Evolutionary conservation across 2,329 filamentous ascomycete species (phyloP).

Genomic region (Westerdykella sp.): DNA sequence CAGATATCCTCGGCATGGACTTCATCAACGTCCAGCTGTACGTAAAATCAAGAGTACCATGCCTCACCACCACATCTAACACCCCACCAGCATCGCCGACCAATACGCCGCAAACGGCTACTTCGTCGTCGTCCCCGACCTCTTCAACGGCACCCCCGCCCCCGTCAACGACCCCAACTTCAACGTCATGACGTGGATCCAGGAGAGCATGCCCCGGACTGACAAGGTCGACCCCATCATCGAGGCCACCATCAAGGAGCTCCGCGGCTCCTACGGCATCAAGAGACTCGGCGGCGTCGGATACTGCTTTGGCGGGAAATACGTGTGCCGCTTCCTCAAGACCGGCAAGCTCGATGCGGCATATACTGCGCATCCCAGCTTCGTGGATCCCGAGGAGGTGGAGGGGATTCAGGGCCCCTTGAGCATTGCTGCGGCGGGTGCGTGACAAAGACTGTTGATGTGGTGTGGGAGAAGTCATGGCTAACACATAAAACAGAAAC

Average conservation of each 20-base stretch:
- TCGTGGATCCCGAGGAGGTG: conserved; percentile 59
- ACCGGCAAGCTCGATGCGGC: conserved; percentile 59
- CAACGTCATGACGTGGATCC: conserved; percentile 48
- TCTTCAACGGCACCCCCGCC: conserved; percentile 62
- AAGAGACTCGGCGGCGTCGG: conserved; percentile 43
- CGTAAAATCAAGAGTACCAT: conserved; percentile 8
- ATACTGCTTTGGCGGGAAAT: conserved; percentile 50
- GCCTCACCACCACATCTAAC: neutral
- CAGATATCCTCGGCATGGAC: conserved; percentile 54
- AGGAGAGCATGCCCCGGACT: conserved; percentile 32
- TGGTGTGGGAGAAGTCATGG: neutral
- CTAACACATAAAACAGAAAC: conserved; percentile 39
- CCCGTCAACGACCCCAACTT: conserved; percentile 49
- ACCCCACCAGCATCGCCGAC: conserved; percentile 55
- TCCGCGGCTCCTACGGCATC: conserved; percentile 46
- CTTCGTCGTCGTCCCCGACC: conserved; percentile 61
- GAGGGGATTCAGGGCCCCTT: conserved; percentile 51
- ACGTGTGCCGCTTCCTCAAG: conserved; percentile 57
- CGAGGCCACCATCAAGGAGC: conserved; percentile 42
- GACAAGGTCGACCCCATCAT: conserved; percentile 50
- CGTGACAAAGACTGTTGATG: conserved; percentile 2
- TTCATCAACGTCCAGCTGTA: conserved; percentile 47
- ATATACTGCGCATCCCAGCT: conserved; percentile 70
- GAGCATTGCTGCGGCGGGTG: conserved; percentile 57
- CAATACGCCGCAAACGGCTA: conserved; percentile 69